phyloP scores from a whole-genome alignment of 1,284 basidiomycete genomes.

The Fomes fomentarius region DNA sequence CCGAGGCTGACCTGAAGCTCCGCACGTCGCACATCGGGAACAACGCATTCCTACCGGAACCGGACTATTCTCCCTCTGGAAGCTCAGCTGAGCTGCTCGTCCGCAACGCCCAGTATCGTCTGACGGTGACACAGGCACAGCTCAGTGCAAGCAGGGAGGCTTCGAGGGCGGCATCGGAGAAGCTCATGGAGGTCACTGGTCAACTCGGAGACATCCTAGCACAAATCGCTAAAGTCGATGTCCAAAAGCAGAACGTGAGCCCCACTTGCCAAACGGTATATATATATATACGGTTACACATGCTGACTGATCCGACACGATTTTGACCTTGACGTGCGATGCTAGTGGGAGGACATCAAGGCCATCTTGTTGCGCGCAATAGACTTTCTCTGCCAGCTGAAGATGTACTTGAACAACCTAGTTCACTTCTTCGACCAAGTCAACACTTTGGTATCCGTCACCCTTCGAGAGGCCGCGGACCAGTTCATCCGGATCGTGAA shows the following conservation, averaged over 20 bases:
- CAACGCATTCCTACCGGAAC: conserved; percentile 6
- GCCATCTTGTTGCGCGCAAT: conserved; percentile 6
- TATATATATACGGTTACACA: no score
- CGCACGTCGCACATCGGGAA: conserved; percentile 2
- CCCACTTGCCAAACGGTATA: no score
- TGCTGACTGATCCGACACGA: no score
- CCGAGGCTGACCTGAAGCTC: conserved; percentile 3
- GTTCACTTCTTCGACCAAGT: conserved; percentile 13
- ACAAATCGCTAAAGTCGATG: conserved; percentile 3
- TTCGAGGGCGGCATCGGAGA: conserved; percentile 5
- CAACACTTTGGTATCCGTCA: conserved; percentile 11
- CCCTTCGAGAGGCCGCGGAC: conserved; percentile 1
- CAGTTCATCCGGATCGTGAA: conserved; percentile 10
- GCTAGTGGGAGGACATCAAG: conserved; percentile 9
- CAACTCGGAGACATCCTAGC: conserved; percentile 9
- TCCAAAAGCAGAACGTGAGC: conserved; percentile 9
- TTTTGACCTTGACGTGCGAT: no score
- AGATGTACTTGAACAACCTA: conserved; percentile 12
- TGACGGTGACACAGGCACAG: conserved; percentile 1
- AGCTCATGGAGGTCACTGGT: conserved; percentile 6
- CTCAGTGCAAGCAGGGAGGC: conserved; percentile 10
- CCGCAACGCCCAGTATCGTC: conserved; percentile 4
- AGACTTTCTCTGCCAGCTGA: conserved; percentile 12
- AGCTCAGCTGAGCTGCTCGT: conserved; percentile 1
- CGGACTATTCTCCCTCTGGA: conserved; percentile 1